A percentile compares a stretch with the other conserved stretches of the same genome.
These are phyloP conservation scores for Salix purpurea DNA, from an alignment of 345 rosid genomes.

Conservation along the genomic window DNA sequence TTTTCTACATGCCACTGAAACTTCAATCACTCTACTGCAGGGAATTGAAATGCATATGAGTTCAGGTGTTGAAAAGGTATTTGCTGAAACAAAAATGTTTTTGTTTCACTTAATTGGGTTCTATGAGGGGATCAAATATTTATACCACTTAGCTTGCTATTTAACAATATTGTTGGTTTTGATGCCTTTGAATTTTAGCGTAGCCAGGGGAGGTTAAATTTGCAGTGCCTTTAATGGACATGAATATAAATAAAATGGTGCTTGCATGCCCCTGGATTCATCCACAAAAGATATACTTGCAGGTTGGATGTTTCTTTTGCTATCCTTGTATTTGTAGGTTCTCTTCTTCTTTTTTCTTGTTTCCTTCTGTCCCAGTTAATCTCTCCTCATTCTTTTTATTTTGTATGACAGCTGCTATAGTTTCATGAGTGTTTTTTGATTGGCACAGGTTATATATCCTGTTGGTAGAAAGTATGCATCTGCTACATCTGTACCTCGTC, in stretches of 20 bases:
- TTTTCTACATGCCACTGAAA: not conserved
- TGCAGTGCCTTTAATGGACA: constrained; percentile 80
- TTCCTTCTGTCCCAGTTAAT: not conserved
- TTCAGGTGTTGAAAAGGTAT: constrained; percentile 84
- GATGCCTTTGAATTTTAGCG: constrained; percentile 58
- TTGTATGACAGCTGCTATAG: not conserved
- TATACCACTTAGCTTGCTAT: not conserved
- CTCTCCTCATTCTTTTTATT: not conserved
- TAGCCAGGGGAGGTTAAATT: constrained; percentile 95
- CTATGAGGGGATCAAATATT: not conserved
- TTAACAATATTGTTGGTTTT: constrained; percentile 34
- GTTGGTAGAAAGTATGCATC: constrained; percentile 65
- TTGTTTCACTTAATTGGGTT: not conserved
- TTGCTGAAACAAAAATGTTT: constrained; percentile 14
- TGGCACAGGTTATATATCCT: constrained; percentile 75
- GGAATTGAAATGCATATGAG: constrained; percentile 89
- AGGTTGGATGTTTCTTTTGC: constrained; percentile 48
- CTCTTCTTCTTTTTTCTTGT: not conserved
- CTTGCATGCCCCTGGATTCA: constrained; percentile 84
- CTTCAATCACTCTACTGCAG: constrained; percentile 35
- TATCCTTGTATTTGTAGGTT: not conserved
- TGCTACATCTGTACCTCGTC: constrained; percentile 74
- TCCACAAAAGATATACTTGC: constrained; percentile 82
- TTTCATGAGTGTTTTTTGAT: constrained; percentile 10
- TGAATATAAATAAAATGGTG: constrained; percentile 76